Evolutionary conservation across 495 filamentous ascomycete species (phyloP), one percentile per base, ranked within the genome.

Genomic region (Tuber melanosporum): DNA sequence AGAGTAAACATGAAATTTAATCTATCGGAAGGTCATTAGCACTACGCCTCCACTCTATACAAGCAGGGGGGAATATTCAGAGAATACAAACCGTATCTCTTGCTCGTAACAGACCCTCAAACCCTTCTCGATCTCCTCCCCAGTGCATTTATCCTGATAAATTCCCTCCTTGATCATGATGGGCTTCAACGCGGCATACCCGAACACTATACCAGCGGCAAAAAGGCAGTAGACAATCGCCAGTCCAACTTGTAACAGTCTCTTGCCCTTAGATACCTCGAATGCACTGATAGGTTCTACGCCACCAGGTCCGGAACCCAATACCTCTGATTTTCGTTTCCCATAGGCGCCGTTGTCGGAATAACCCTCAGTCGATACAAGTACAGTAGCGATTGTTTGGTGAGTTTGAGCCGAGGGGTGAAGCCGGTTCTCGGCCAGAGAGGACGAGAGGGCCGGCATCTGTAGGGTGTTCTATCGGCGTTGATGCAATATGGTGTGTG

Each of bases 1-100:
- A 92, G 87, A 45, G 94, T 97, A 86, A 97, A 97, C 94, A 97
- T 97, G 76, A 97, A 85, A 83, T 97, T 97, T 71, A 97, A 87
- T 71, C 78, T 80, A 76, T 44, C 36, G 4, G 57, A 2, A 14
- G 3, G 57, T 17, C 57, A 36, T 66, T 36, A 66, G 57, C 57
- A 66, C 26, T 66, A 4, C 26, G 4, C 15, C 26, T 19, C 26
- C 15, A 8, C 26, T 36, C 57, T 75, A 66, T 66, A 32, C 26
- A 17, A 17, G 14, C 12, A 57, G 12, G 14, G 57, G 57, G 26
- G 15, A 1, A 20, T 6, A 3, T 20, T n/a, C 47, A n/a, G 47
- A n/a, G 22, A 52, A 17, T 62, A 83, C 84, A 19, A 83, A 90
- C 87, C 91, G 89, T 71, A 97, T 90, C 83, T 97, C 94, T 83